Conservation (phyloP, 495 filamentous ascomycete species). For the Trichodelitschia bisporula region DNA sequence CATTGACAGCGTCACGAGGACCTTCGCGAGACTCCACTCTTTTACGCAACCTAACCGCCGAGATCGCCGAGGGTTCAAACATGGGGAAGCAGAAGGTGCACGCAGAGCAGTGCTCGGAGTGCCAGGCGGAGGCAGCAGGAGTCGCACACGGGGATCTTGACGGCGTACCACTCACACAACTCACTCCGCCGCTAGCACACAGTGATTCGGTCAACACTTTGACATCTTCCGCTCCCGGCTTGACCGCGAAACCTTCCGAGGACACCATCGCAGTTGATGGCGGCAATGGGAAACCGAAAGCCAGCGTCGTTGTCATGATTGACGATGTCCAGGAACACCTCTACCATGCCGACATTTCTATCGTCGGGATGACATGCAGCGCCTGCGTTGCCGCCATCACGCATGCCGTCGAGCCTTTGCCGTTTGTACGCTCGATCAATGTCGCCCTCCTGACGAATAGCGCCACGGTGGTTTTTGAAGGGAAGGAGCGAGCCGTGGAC, state of each 20-base stretch:
- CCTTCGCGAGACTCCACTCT: neutral
- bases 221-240: no score
- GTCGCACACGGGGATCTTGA: neutral
- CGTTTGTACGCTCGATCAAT: constrained; percentile 27
- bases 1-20: no score
- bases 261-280: no score
- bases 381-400: constrained; percentile 32
- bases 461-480: constrained; percentile 23
- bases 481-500: constrained; percentile 19
- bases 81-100: constrained; percentile 8
- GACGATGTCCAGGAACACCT: no score
- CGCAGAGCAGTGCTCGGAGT: constrained; percentile 9
- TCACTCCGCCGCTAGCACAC: no score
- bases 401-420: constrained; percentile 21
- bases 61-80: neutral
- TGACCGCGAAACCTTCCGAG: no score
- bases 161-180: no score
- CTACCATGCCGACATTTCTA: constrained; percentile 23
- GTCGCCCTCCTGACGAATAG: constrained; percentile 36
- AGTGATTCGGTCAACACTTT: no score
- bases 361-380: constrained; percentile 43
- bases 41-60: neutral
- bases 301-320: no score
- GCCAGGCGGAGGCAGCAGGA: constrained; percentile 5
- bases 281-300: no score